These are phyloP conservation scores for Saccharomycopsis amapae DNA, from an alignment of 805 yeast genomes.

Conservation along the genomic window DNA sequence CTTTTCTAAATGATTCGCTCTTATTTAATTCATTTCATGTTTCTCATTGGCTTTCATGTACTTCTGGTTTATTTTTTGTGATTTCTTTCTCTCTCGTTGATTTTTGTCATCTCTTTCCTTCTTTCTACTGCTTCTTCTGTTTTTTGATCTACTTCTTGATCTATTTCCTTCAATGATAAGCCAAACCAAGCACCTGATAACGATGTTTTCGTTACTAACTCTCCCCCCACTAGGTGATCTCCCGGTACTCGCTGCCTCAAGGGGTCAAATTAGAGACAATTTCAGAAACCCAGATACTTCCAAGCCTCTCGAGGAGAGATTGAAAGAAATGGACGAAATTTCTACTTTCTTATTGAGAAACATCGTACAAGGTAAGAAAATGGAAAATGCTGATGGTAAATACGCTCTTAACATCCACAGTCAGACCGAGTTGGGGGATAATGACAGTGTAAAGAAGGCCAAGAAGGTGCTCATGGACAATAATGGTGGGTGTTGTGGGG, in stretches of 20 bases:
- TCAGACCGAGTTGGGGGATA: slow-evolving; percentile 86
- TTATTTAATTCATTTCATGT: too few relatives aligned
- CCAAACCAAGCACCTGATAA: too few relatives aligned
- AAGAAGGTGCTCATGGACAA: slow-evolving; percentile 39
- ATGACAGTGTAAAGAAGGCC: slow-evolving; percentile 61
- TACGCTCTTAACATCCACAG: slow-evolving; percentile 58
- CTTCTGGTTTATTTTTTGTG: too few relatives aligned
- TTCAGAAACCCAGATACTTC: slow-evolving; percentile 43
- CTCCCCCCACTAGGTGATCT: slow-evolving; percentile 28
- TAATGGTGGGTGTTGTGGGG: slow-evolving; percentile 55
- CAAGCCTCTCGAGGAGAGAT: slow-evolving; percentile 41
- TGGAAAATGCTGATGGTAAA: slow-evolving; percentile 29
- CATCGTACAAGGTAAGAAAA: slow-evolving; percentile 75
- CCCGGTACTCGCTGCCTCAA: slow-evolving; percentile 48
- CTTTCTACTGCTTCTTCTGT: too few relatives aligned
- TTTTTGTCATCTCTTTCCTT: too few relatives aligned
- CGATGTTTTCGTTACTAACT: too few relatives aligned
- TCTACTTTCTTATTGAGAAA: slow-evolving; percentile 61
- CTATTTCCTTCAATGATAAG: not conserved
- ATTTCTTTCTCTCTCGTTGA: too few relatives aligned
- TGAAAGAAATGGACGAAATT: slow-evolving; percentile 60
- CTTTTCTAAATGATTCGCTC: too few relatives aligned
- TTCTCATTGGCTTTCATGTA: too few relatives aligned
- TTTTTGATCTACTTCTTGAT: not conserved
- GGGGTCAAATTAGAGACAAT: slow-evolving; percentile 51